Base-by-base conservation (phyloP, 2,329 filamentous ascomycete genomes). In the Claviceps monticola region DNA sequence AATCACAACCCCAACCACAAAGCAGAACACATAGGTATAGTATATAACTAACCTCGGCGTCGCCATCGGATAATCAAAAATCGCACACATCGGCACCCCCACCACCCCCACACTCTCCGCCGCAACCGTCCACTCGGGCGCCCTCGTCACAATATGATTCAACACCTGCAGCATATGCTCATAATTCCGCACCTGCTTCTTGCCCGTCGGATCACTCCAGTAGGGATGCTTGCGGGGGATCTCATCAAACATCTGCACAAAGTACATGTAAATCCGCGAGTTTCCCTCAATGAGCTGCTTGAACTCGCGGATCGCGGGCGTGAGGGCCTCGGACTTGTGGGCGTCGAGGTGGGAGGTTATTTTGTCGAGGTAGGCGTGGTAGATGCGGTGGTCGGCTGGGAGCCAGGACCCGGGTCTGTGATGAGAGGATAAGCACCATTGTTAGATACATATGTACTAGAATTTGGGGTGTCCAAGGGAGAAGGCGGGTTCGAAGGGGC, bases 211-310 rank as follows among this genome's bases (percentile, higher is more conserved):
- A 54, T 86, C 82, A 6, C 68, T 70, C 53, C 64, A 61, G 65
- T 87, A 87, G 0, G 77, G 76, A 17, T 72, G 67, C 63, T 79
- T 80, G 36, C 63, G 61, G 0, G 83, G 83, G 19, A 86, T 71
- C 65, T 87, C 79, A 34, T 77, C 70, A 65, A 84, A 87, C 84
- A 87, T 87, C 56, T 75, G 70, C 23, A 70, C 69, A 60, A 85
- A 79, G 62, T 82, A 78, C 73, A 86, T 81, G 68, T 79, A 82
- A 26, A 87, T 68, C 21, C 80, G 74, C 1, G 81, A 68, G 56
- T 80, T 80, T 29, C 64, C 64, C 62, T 87, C 83, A 55, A 88
- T 86, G 23, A 86, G 67, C 1, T 76, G 63, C 60, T 80, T 73
- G 68, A 88, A 85, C 56, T 86, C 83, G 55, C 74, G 59, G 0